A percentile compares a stretch with the other conserved stretches of the same genome.
Evolutionary conservation across 495 filamentous ascomycete species (phyloP).

Genomic region (Bryoglossum gracile): DNA sequence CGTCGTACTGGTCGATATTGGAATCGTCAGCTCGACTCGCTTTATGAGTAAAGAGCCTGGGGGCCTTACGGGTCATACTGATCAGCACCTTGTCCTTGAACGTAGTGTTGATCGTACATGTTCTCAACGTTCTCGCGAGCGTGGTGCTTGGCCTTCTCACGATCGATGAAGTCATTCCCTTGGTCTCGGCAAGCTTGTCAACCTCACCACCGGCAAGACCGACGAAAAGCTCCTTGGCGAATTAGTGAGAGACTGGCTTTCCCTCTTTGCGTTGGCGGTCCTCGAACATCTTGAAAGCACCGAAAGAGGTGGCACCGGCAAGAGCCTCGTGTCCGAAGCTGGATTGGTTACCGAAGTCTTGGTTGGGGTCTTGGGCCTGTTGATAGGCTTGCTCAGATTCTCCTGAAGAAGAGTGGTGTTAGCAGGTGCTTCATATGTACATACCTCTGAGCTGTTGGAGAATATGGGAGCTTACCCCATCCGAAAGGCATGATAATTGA

Average conservation of each 20-base stretch:
- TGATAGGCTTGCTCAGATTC: constrained; percentile 46
- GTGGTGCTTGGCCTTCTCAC: constrained; percentile 56
- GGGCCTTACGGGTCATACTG: constrained; percentile 48
- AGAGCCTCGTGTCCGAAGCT: constrained; percentile 66
- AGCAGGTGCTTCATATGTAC: background rate
- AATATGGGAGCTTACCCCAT: constrained; percentile 17
- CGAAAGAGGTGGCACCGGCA: constrained; percentile 71
- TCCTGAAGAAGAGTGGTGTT: constrained; percentile 6
- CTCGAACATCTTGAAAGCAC: constrained; percentile 74
- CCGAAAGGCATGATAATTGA: constrained; percentile 24
- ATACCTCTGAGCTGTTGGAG: background rate
- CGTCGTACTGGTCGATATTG: constrained; percentile 12
- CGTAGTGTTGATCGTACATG: constrained; percentile 56
- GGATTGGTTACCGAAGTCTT: constrained; percentile 42
- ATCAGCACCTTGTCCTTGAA: constrained; percentile 26
- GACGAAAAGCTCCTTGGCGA: constrained; percentile 71
- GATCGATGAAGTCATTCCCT: constrained; percentile 66
- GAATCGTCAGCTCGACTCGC: background rate
- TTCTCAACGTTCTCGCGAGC: constrained; percentile 57
- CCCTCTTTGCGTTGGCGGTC: constrained; percentile 67
- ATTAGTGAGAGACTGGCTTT: constrained; percentile 59
- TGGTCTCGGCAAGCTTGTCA: constrained; percentile 74
- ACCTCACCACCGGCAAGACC: constrained; percentile 67
- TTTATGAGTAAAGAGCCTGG: background rate
- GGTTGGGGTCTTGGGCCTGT: constrained; percentile 38